phyloP scores from a whole-genome alignment of 192 early-diverging fungal species.

The Podila verticillata region DNA sequence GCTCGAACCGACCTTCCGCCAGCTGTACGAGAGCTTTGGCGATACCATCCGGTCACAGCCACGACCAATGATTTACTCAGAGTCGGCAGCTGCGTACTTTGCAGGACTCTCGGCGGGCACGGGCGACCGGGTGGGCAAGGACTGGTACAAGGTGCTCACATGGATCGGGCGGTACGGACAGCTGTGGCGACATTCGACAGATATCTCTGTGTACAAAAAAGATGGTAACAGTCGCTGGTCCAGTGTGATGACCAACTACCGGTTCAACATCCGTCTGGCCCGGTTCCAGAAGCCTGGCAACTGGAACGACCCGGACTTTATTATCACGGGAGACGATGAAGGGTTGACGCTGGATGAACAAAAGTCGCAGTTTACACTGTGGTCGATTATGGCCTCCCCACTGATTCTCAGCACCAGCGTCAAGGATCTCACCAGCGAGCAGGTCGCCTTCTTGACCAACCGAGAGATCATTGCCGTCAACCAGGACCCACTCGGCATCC shows the following conservation, averaged over 20 bases:
- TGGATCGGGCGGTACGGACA: constrained; percentile 55
- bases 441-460: constrained; percentile 54
- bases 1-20: constrained; percentile 31
- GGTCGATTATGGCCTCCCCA: constrained; percentile 67
- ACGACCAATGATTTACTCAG: constrained; percentile 47
- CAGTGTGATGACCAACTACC: constrained; percentile 47
- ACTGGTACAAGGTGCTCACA: constrained; percentile 52
- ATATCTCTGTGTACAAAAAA: constrained; percentile 38
- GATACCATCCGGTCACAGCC: constrained; percentile 14
- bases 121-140: constrained; percentile 30
- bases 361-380: constrained; percentile 63
- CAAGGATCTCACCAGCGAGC: constrained; percentile 27
- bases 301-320: constrained; percentile 55
- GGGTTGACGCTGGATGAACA: constrained; percentile 49
- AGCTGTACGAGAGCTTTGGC: constrained; percentile 33
- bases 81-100: constrained; percentile 54
- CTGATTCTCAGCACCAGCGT: constrained; percentile 69
- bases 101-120: constrained; percentile 43
- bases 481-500: constrained; percentile 64
- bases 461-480: constrained; percentile 66
- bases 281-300: constrained; percentile 49
- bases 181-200: constrained; percentile 53
- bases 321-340: constrained; percentile 54
- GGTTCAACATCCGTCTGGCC: constrained; percentile 54
- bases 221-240: constrained; percentile 40